Evolutionary conservation across 768 basidiomycete genomes (phyloP), one percentile per base, ranked within the genome.

Genomic region (Serendipita sp.): DNA sequence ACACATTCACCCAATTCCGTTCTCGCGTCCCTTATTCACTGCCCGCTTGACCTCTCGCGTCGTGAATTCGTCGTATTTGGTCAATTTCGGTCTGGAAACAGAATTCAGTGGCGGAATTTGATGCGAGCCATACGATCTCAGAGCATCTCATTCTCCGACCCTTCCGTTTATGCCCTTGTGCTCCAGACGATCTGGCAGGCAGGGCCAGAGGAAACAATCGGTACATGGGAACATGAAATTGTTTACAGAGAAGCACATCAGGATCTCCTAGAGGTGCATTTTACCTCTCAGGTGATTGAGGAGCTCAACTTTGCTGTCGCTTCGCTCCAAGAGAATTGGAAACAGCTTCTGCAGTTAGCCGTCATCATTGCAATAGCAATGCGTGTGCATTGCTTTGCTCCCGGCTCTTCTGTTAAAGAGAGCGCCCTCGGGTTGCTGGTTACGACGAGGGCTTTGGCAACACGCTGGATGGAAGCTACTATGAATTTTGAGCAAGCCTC

Each of bases 31-130:
- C 80, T 81, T 65, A 67, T 66, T 0, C 69, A 71, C 5, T 80
- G 79, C 63, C 76, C 76, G 3, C 50, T 60, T 18, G 71, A 75
- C 3, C 69, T 83, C 23, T 73, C 66, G 3, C 66, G 77, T 1
- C 79, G 82, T 29, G 80, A 83, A 63, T 77, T 72, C 37, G 70
- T 76, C 11, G 72, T 76, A 0, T 83, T 80, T 60, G 76, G 74
- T 8, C 71, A 73, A 55, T 65, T 83, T 37, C 77, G 82, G 3
- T 74, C 76, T 44, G 80, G 81, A 0, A 65, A 72, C 0, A 69
- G 65, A 1, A 66, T 83, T 0, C 81, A 82, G 58, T 82, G 81
- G 81, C 69, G 76, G 40, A 82, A 82, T 64, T 75, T 83, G 44
- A 64, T 74, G 11, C 73, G 76, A 15, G 78, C 79, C 66, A 66